Base-by-base conservation (phyloP, 306 rosid species). In the Acmispon strigosus region DNA sequence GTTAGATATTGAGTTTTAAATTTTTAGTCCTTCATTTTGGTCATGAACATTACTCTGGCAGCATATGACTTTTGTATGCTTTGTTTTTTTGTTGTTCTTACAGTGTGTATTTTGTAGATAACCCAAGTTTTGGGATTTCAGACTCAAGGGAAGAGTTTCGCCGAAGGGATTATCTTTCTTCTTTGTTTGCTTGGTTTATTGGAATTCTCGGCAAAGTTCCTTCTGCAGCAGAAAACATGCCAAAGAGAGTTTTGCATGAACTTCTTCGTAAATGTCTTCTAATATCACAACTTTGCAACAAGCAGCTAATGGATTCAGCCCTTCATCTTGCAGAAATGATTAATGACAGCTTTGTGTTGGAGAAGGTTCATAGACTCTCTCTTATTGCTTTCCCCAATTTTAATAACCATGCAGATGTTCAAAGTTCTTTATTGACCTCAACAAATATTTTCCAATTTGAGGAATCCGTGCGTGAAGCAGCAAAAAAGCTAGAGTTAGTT, bases 141-240 rank as follows among this genome's bases (percentile, higher is more conserved):
- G 80, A 69, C 63, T n/a, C 61, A 3, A 64, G 69, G 74, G n/a
- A 63, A 63, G 81, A 50, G 72, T 59, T 74, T 64, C 20, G 36
- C 63, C 84, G 49, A 70, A 76, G 74, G 56, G 76, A 82, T 64
- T 80, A 69, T 56, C 90, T 91, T 39, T 81, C 91, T 70, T 83
- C 84, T 79, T 78, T 91, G 80, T 95, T 95, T 75, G 73, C 77
- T 15, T 91, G 97, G 99, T 86, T 91, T 50, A 85, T 84, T 60
- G 74, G 72, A 70, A 85, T 69, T 75, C 84, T 86, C 19, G 68
- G 84, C 42, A 75, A 74, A 75, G 56, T 67, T n/a, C 72, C 68
- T 59, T 76, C 81, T 8, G 75, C 71, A 12, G 78, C 80, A 47
- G 59, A 71, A 73, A 71, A 61, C 62, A 24, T 82, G 55, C 80